Evolutionary conservation across 495 filamentous ascomycete genomes (phyloP).

Genomic region (Penicillium ucsense): DNA sequence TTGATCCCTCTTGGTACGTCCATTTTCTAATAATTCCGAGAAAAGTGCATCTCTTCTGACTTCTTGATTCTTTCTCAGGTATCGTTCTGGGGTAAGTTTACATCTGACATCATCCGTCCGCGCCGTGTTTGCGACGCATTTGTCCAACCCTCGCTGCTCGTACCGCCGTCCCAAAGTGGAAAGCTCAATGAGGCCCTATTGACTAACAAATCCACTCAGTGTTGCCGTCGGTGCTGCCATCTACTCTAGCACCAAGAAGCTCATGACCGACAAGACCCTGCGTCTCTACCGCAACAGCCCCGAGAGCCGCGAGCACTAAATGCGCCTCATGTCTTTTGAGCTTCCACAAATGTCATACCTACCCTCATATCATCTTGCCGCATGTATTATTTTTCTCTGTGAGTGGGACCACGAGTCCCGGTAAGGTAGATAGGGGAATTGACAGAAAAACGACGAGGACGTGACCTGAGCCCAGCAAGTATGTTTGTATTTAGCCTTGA

Average conservation of each 20-base stretch:
- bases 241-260: slow-evolving; percentile 74
- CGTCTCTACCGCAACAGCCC: slow-evolving; percentile 53
- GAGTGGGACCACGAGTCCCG: slow-evolving; percentile 10
- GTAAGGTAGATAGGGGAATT: slow-evolving; percentile 7
- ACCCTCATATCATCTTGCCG: slow-evolving; percentile 18
- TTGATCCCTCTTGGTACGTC: slow-evolving; percentile 86
- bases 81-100: slow-evolving; percentile 64
- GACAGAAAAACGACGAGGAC: slow-evolving; percentile 9
- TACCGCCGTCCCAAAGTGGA: slow-evolving; percentile 3
- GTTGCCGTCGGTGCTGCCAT: slow-evolving; percentile 60
- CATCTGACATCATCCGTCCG: slow-evolving; percentile 10
- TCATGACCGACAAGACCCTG: slow-evolving; percentile 83
- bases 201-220: slow-evolving; percentile 33
- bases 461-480: slow-evolving; percentile 15
- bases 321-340: slow-evolving; percentile 33
- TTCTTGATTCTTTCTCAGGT: slow-evolving; percentile 40
- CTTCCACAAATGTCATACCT: slow-evolving; percentile 23
- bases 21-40: neutral
- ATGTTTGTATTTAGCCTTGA: slow-evolving; percentile 34
- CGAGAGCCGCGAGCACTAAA: slow-evolving; percentile 39
- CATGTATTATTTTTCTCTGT: slow-evolving; percentile 28
- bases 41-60: slow-evolving; percentile 10
- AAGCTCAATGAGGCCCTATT: neutral
- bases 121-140: slow-evolving; percentile 8
- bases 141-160: slow-evolving; percentile 7